Percentiles rank a stretch among this genome's conserved stretches.
These are phyloP conservation scores for Fraxinus angustifolia DNA, from an alignment of 305 asterid species.

Conservation along the genomic window DNA sequence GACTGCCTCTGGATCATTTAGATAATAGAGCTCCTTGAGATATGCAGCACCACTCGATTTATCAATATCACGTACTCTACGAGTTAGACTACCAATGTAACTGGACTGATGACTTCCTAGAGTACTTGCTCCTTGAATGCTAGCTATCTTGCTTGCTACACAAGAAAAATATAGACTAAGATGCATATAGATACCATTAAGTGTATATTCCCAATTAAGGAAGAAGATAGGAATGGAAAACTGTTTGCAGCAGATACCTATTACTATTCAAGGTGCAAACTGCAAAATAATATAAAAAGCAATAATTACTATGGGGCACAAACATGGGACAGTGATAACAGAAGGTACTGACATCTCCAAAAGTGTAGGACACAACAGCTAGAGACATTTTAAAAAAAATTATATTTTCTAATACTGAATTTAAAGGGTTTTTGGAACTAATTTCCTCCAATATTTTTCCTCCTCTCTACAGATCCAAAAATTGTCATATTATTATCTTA, in stretches of 20 bases:
- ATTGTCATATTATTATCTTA: not conserved
- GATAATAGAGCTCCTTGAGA: slow-evolving; percentile 63
- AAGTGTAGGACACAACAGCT: not conserved
- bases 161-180: slow-evolving; percentile 19
- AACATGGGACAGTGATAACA: not conserved
- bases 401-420: not conserved
- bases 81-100: slow-evolving; percentile 66
- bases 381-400: not conserved
- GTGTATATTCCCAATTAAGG: not conserved
- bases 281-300: not conserved
- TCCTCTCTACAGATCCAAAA: not conserved
- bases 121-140: slow-evolving; percentile 30
- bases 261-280: not conserved
- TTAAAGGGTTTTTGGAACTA: not conserved
- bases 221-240: not conserved
- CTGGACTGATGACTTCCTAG: slow-evolving; percentile 45
- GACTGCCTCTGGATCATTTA: slow-evolving; percentile 79
- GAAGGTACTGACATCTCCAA: not conserved
- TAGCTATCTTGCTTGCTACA: slow-evolving; percentile 38
- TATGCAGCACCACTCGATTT: slow-evolving; percentile 61
- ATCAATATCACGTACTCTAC: slow-evolving; percentile 55
- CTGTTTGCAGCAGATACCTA: not conserved
- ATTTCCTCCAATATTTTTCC: not conserved
- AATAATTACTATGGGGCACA: not conserved
- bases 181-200: not conserved